Base-by-base conservation (phyloP, 345 rosid genomes). In the Tarenaya hassleriana region DNA sequence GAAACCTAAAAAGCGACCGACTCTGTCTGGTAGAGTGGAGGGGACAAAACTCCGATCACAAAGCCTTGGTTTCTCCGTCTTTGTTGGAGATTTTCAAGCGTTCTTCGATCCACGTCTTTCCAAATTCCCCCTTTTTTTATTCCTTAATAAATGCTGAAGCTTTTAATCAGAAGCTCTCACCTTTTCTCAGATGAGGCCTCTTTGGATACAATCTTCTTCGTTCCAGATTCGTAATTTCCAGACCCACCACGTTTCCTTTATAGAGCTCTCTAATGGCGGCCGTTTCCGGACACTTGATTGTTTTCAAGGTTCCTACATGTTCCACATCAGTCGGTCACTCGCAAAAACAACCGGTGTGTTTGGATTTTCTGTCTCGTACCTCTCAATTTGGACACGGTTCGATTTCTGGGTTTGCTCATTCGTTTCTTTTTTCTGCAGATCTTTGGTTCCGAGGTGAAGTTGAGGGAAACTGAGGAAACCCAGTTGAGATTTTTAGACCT, bases 41-140 rank as follows among this genome's bases (percentile, higher is more conserved):
- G n/a, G n/a, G n/a, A n/a, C n/a, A n/a, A n/a, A n/a, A n/a, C n/a
- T n/a, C n/a, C n/a, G n/a, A n/a, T n/a, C n/a, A n/a, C n/a, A n/a
- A n/a, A n/a, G 49, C 79, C 42, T 73, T 55, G 85, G 52, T 68
- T 69, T 73, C 81, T 79, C 85, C 85, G 81, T 69, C 78, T 66
- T 76, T 79, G 68, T 76, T 71, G 81, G 81, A 75, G 73, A 46
- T n/a, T n/a, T n/a, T n/a, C n/a, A n/a, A n/a, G n/a, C 37, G 46
- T 55, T 55, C 41, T 55, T 19, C 63, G 21, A 62, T 48, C 63
- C 62, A 66, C 55, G 18, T 65, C 69, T 56, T 56, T 58, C 6
- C 44, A 16, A 24, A 16, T 5, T 5, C 29, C 29, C 29, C 29
- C 29, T 24, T 24, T 24, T 24, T 24, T 24, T 24, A 24, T 24